phyloP scores from a whole-genome alignment of 1,284 basidiomycete species.

The Exobasidium cylindrosporum region DNA sequence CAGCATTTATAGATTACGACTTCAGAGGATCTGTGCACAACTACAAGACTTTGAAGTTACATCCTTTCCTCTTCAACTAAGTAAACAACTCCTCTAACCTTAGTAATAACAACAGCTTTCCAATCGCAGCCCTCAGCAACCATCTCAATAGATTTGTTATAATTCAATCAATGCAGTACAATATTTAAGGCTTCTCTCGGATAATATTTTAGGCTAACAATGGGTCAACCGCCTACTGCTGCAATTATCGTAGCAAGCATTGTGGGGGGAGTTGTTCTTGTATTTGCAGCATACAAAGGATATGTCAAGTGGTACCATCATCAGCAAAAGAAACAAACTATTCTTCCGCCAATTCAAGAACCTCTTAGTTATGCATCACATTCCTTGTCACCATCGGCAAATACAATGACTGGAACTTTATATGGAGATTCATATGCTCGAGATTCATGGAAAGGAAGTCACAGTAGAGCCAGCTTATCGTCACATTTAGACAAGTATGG shows the following conservation, averaged over 20 bases:
- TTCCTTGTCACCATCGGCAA: neutral
- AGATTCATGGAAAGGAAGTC: conserved; percentile 12
- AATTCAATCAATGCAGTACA: too few relatives aligned
- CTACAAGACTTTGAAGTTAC: too few relatives aligned
- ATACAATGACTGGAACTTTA: conserved; percentile 7
- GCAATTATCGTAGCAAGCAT: neutral
- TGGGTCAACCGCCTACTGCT: too few relatives aligned
- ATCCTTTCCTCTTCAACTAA: too few relatives aligned
- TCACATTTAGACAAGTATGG: neutral
- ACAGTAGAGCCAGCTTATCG: conserved; percentile 12
- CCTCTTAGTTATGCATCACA: conserved; percentile 29
- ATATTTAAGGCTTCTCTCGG: too few relatives aligned
- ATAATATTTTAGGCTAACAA: too few relatives aligned
- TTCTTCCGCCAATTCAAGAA: conserved; percentile 31
- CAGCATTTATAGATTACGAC: too few relatives aligned
- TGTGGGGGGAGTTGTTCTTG: neutral
- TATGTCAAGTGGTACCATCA: neutral
- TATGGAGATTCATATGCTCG: conserved; percentile 13
- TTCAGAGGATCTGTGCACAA: too few relatives aligned
- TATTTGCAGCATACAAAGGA: neutral
- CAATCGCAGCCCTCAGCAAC: too few relatives aligned
- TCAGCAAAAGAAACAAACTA: conserved; percentile 5
- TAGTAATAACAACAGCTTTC: too few relatives aligned
- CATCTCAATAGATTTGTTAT: too few relatives aligned
- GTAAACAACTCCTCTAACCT: too few relatives aligned